Evolutionary conservation across 164 flowering plant species (phyloP), one percentile per base, ranked within the genome.

Genomic region (Chimonanthus praecox): DNA sequence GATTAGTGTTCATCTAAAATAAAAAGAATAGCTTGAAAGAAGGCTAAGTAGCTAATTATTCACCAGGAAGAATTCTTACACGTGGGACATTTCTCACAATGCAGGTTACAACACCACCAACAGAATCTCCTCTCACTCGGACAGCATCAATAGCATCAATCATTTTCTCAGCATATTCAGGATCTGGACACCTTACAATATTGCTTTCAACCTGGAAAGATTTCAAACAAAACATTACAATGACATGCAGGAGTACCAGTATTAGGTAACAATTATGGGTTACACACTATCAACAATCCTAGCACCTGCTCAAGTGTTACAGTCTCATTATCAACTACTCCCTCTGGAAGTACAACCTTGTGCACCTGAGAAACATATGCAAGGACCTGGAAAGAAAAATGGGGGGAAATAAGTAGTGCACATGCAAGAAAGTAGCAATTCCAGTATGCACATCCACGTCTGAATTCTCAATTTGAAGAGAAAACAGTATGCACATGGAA

Each of bases 291-390:
- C 16, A 54, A 2, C 60, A 54, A n/a, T 54, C 60, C 11, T 8
- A 68, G 65, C 75, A 95, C 99, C 99, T 92, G 91, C 46, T 94
- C 93, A 65, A 90, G 86, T 0, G 88, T 84, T 80, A 96, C 48
- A 50, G 84, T 77, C 43, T 92, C 88, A 80, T 86, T 84, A 80
- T 93, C 89, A 60, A 96, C 89, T 70, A 84, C 62, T 71, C 80
- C 88, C 58, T 89, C 97, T 2, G 98, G 93, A 72, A 96, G 97
- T 67, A 89, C 84, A 83, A 96, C 93, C 49, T 90, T 82, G 85
- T 93, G 97, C 21, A 78, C 99, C 88, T 96, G 97, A 70, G 99
- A 95, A 49, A 95, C 99, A 84, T 88, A 95, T 49, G 97, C 98
- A 79, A 96, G 83, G 78, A 96, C 79, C 99, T 96, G 87, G 65